Evolutionary conservation across 2,329 filamentous ascomycete species (phyloP).

Genomic region (Trichoderma sp.): DNA sequence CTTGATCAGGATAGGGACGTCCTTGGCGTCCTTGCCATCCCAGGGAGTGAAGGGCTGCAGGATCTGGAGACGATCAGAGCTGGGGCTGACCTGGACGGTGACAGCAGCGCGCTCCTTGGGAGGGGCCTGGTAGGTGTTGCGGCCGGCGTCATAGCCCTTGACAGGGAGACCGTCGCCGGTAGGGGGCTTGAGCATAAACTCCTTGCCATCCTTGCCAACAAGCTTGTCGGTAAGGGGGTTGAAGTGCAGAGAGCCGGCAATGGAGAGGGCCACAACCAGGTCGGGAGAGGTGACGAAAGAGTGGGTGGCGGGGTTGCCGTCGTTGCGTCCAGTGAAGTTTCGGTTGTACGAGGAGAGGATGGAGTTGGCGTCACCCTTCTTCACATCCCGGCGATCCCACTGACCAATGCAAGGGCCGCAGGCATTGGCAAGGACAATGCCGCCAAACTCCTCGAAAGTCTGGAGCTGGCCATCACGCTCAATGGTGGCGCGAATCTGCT

Average conservation of each 20-base stretch:
- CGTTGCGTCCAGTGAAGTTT: constrained; percentile 98
- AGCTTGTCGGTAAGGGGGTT: constrained; percentile 91
- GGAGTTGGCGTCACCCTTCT: constrained; percentile 94
- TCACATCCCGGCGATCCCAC: constrained; percentile 90
- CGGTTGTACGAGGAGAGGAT: constrained; percentile 99
- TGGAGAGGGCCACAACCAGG: constrained; percentile 79
- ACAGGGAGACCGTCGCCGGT: constrained; percentile 76
- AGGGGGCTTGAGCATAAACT: constrained; percentile 83
- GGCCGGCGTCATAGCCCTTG: constrained; percentile 83
- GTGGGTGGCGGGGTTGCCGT: constrained; percentile 91
- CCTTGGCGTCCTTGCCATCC: constrained; percentile 84
- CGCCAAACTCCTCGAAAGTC: constrained; percentile 95
- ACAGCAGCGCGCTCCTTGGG: constrained; percentile 73
- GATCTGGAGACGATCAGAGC: constrained; percentile 90
- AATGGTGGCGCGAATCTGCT: constrained; percentile 94
- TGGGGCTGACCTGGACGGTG: constrained; percentile 77
- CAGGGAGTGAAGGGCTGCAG: constrained; percentile 81
- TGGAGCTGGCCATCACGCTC: constrained; percentile 84
- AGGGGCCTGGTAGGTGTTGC: constrained; percentile 94
- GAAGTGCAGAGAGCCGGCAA: constrained; percentile 84
- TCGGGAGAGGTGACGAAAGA: constrained; percentile 91
- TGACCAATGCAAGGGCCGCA: constrained; percentile 92
- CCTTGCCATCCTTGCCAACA: constrained; percentile 93
- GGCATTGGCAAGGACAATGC: constrained; percentile 90
- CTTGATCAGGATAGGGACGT: constrained; percentile 95